These are phyloP conservation scores for Xerocomus minutiporus DNA, from an alignment of 1,284 basidiomycete genomes.

Conservation along the genomic window DNA sequence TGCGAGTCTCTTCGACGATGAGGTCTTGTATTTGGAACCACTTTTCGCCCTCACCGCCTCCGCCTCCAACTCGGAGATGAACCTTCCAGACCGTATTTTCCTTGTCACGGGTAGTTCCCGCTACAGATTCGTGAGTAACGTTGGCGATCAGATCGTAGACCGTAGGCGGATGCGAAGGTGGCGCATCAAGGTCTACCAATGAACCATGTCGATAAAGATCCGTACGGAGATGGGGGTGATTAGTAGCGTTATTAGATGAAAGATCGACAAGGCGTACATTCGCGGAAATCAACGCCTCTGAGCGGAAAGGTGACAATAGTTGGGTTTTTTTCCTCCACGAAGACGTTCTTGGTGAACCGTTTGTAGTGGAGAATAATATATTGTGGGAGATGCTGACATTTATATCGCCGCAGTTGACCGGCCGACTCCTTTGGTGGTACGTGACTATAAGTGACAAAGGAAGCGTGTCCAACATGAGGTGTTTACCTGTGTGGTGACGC, in stretches of 20 bases:
- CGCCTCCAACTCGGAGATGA: slow-evolving; percentile 75
- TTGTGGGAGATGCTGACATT: slow-evolving; percentile 82
- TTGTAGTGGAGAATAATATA: slow-evolving; percentile 96
- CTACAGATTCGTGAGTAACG: slow-evolving; percentile 90
- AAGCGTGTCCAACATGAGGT: slow-evolving; percentile 18
- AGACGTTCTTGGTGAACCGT: slow-evolving; percentile 96
- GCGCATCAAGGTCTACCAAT: slow-evolving; percentile 69
- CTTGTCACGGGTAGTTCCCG: slow-evolving; percentile 88
- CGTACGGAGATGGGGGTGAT: slow-evolving; percentile 15
- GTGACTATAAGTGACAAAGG: slow-evolving; percentile 14
- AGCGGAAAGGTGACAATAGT: slow-evolving; percentile 98
- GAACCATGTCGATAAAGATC: slow-evolving; percentile 13
- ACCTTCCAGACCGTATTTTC: slow-evolving; percentile 89
- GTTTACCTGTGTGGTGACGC: slow-evolving; percentile 76
- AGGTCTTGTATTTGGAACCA: slow-evolving; percentile 98
- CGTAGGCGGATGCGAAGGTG: slow-evolving; percentile 51
- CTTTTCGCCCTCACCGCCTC: slow-evolving; percentile 80
- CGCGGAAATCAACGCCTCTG: slow-evolving; percentile 84
- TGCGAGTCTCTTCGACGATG: slow-evolving; percentile 90
- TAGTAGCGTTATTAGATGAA: slow-evolving; percentile 21
- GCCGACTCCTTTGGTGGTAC: slow-evolving; percentile 63
- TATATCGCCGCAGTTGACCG: slow-evolving; percentile 84
- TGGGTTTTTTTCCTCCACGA: slow-evolving; percentile 98
- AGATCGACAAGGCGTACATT: slow-evolving; percentile 60
- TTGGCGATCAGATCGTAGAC: slow-evolving; percentile 95